A percentile compares a stretch with the other conserved stretches of the same genome.
phyloP scores from a whole-genome alignment of 148 eudicot genomes.

The Rhododendron henanense region DNA sequence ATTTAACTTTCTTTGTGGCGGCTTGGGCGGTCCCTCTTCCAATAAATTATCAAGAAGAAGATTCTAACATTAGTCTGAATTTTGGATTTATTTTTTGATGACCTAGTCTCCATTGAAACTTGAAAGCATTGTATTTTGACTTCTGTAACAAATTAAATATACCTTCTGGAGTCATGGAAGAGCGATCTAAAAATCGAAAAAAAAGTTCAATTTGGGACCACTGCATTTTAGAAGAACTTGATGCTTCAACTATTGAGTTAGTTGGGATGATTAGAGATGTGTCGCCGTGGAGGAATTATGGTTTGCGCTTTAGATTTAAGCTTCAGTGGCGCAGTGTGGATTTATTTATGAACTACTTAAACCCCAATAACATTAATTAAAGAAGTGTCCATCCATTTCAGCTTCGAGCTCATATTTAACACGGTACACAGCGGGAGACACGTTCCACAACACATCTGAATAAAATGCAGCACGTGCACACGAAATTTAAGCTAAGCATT shows the following conservation, averaged over 20 bases:
- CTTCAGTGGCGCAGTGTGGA: neutral
- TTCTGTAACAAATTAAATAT: neutral
- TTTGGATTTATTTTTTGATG: neutral
- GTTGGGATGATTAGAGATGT: neutral
- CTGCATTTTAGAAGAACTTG: neutral
- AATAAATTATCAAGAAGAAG: neutral
- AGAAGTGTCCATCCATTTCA: neutral
- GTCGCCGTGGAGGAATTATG: neutral
- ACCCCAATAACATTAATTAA: neutral
- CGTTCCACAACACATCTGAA: neutral
- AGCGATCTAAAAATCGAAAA: neutral
- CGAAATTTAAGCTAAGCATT: neutral
- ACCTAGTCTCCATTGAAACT: neutral
- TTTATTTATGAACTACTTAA: neutral
- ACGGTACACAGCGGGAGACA: neutral
- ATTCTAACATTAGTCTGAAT: neutral
- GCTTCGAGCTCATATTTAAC: neutral
- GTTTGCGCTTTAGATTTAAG: neutral
- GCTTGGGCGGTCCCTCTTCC: neutral
- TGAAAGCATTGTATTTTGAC: constrained; percentile 2
- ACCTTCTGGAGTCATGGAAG: neutral
- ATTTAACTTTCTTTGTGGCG: neutral
- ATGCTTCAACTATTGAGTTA: neutral
- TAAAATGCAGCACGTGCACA: neutral
- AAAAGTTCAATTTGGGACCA: neutral